phyloP scores from a whole-genome alignment of 2,329 filamentous ascomycete genomes.

The Atkinsonella texensis region DNA sequence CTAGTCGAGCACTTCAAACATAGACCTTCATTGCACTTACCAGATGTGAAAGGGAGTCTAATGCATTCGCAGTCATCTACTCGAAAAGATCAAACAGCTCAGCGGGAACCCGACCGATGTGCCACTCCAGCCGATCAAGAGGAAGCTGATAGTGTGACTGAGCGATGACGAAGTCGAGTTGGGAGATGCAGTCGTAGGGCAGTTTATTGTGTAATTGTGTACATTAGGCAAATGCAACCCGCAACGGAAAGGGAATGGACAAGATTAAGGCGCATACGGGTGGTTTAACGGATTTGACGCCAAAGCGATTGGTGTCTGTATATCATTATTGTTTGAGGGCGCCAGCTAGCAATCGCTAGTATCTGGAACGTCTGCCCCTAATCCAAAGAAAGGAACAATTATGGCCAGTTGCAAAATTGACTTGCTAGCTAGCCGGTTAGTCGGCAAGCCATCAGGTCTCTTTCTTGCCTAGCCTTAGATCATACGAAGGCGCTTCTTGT shows the following conservation, averaged over 20 bases:
- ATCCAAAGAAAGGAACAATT: no score
- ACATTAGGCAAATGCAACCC: not conserved
- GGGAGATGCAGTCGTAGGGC: not conserved
- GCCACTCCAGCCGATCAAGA: slow-evolving; percentile 32
- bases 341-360: no score
- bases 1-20: slow-evolving; percentile 15
- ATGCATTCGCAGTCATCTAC: slow-evolving; percentile 34
- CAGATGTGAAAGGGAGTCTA: slow-evolving; percentile 19
- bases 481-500: no score
- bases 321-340: not conserved
- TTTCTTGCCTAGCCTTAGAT: no score
- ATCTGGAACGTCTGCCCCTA: no score
- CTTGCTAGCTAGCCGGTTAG: no score
- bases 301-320: not conserved
- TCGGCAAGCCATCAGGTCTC: no score
- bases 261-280: not conserved
- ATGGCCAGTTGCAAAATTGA: no score
- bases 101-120: slow-evolving; percentile 15
- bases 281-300: not conserved
- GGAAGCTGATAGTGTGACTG: slow-evolving; percentile 27
- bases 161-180: not conserved
- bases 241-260: not conserved
- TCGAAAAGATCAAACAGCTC: slow-evolving; percentile 41
- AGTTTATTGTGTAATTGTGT: not conserved
- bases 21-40: slow-evolving; percentile 13